Conservation (phyloP, 2,329 filamentous ascomycete species). For the Cytospora paraplurivora region DNA sequence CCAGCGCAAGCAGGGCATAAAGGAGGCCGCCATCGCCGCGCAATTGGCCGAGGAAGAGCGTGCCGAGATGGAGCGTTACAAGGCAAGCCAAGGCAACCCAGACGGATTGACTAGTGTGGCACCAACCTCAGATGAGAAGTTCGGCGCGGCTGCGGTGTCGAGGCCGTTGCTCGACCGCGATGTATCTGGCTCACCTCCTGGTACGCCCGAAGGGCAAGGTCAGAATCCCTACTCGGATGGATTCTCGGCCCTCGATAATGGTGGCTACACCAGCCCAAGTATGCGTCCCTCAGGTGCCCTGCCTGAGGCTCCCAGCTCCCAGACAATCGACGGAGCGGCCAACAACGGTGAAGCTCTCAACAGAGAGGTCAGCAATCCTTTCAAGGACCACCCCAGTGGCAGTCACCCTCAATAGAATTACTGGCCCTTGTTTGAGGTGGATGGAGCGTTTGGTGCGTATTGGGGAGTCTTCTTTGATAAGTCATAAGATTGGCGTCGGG, state of each 20-base stretch:
- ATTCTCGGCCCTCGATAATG: constrained; percentile 22
- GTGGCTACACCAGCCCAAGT: constrained; percentile 4
- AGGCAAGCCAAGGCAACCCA: constrained; percentile 50
- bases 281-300: constrained; percentile 9
- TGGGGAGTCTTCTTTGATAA: neutral
- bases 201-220: constrained; percentile 16
- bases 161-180: constrained; percentile 19
- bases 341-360: neutral
- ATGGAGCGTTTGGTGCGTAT: neutral
- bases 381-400: neutral
- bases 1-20: constrained; percentile 54
- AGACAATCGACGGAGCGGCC: neutral
- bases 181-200: constrained; percentile 19
- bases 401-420: constrained; percentile 7
- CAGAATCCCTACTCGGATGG: constrained; percentile 25
- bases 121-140: constrained; percentile 28
- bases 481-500: constrained; percentile 11
- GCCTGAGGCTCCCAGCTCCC: constrained; percentile 8
- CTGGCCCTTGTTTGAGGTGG: neutral
- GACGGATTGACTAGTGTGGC: constrained; percentile 45
- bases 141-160: constrained; percentile 18
- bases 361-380: neutral
- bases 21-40: constrained; percentile 52
- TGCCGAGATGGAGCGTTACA: constrained; percentile 53
- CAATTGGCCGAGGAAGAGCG: constrained; percentile 50